These are phyloP conservation scores for Metschnikowia drakensbergensis DNA, from an alignment of 805 yeast genomes.

Conservation along the genomic window DNA sequence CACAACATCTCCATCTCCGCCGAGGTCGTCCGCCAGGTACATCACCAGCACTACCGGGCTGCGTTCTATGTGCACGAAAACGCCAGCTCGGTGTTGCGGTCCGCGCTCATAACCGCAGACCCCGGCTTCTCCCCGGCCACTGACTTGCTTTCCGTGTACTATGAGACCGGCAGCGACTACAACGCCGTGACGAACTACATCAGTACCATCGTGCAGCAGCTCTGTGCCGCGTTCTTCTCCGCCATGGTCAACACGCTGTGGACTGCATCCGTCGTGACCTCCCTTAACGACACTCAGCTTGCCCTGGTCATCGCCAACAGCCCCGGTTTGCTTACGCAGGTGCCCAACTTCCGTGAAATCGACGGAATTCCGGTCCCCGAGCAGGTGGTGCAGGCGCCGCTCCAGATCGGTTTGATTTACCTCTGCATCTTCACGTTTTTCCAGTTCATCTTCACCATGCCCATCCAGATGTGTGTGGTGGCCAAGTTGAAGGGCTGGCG, in stretches of 20 bases:
- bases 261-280: conserved; percentile 14
- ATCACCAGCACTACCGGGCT: conserved; percentile 30
- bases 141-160: conserved; percentile 24
- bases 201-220: conserved; percentile 15
- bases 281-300: conserved; percentile 9
- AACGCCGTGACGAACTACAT: conserved; percentile 27
- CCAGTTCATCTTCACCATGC: conserved; percentile 28
- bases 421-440: conserved; percentile 32
- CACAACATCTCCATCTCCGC: conserved; percentile 23
- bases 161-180: conserved; percentile 33
- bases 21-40: conserved; percentile 28
- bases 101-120: conserved; percentile 18
- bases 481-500: conserved; percentile 24
- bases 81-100: conserved; percentile 24
- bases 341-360: conserved; percentile 22
- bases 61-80: conserved; percentile 29
- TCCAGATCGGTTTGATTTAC: conserved; percentile 32
- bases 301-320: conserved; percentile 13
- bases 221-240: conserved; percentile 16
- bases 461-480: conserved; percentile 27
- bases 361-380: conserved; percentile 26
- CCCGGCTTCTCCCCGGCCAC: conserved; percentile 18
- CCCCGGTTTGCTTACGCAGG: conserved; percentile 23
- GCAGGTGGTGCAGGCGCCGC: conserved; percentile 28
- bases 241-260: conserved; percentile 21